phyloP scores from a whole-genome alignment of 345 rosid genomes.

The Punica granatum region DNA sequence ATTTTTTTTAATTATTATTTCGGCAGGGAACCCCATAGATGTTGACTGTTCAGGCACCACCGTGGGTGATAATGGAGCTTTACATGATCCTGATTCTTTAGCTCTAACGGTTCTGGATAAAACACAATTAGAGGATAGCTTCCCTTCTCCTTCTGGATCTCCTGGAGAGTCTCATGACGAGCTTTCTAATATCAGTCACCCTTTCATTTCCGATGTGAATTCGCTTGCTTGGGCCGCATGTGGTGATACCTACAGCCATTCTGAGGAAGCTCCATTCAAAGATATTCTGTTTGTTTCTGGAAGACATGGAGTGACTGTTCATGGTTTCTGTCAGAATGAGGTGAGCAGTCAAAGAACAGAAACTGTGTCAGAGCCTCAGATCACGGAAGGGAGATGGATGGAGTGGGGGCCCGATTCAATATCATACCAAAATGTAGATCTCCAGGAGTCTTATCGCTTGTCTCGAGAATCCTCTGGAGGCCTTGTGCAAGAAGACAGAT shows the following conservation, averaged over 20 bases:
- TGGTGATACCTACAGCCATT: slow-evolving; percentile 65
- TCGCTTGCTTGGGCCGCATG: slow-evolving; percentile 89
- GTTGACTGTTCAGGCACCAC: slow-evolving; percentile 27
- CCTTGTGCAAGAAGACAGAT: slow-evolving; percentile 14
- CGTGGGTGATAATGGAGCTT: slow-evolving; percentile 21
- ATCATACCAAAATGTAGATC: slow-evolving; percentile 16
- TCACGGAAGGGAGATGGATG: slow-evolving; percentile 72
- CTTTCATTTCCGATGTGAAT: slow-evolving; percentile 61
- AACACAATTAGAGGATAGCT: slow-evolving; percentile 37
- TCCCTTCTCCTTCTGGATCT: slow-evolving; percentile 42
- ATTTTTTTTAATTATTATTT: slow-evolving; percentile 3
- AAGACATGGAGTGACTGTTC: slow-evolving; percentile 59
- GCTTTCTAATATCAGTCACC: slow-evolving; percentile 30
- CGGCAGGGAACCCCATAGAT: slow-evolving; percentile 19
- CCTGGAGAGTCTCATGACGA: slow-evolving; percentile 34
- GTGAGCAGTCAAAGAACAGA: slow-evolving; percentile 19
- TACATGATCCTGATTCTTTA: slow-evolving; percentile 28
- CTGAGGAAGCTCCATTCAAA: slow-evolving; percentile 49
- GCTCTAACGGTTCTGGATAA: slow-evolving; percentile 21
- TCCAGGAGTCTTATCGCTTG: slow-evolving; percentile 18
- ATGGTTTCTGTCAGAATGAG: slow-evolving; percentile 58
- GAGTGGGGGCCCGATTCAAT: slow-evolving; percentile 69
- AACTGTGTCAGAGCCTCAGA: slow-evolving; percentile 29
- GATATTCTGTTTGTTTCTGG: slow-evolving; percentile 81
- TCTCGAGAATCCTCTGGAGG: slow-evolving; percentile 24